Conservation (phyloP, 1,284 basidiomycete species). For the Chalciporus sp. region DNA sequence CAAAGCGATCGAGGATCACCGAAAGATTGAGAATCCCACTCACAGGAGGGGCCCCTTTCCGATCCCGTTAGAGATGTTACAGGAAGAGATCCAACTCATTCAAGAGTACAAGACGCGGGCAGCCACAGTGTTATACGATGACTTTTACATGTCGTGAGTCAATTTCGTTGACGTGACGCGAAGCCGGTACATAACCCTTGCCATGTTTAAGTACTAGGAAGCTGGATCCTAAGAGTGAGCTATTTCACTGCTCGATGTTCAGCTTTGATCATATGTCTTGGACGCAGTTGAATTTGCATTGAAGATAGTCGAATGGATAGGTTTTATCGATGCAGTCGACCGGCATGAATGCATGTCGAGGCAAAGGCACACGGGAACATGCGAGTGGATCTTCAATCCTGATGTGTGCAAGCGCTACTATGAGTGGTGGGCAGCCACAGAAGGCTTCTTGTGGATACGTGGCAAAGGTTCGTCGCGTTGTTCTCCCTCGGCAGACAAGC, state of each 20-base stretch:
- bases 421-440: constrained; percentile 22
- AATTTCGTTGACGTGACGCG: background rate
- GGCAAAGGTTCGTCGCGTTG: constrained; percentile 19
- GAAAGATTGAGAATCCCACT: constrained; percentile 9
- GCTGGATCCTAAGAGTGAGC: constrained; percentile 29
- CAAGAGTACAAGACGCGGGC: constrained; percentile 21
- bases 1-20: constrained; percentile 26
- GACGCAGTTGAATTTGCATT: constrained; percentile 24
- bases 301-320: constrained; percentile 27
- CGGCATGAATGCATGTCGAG: constrained; percentile 30
- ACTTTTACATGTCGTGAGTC: constrained; percentile 28
- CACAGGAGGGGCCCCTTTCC: constrained; percentile 24
- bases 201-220: constrained; percentile 17
- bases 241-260: background rate
- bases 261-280: constrained; percentile 7
- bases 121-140: constrained; percentile 19
- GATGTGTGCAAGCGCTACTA: constrained; percentile 25
- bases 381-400: constrained; percentile 25
- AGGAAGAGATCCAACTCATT: constrained; percentile 27
- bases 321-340: constrained; percentile 27
- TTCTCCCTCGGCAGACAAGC: background rate
- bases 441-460: constrained; percentile 31
- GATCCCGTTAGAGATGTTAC: constrained; percentile 23
- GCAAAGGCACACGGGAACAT: constrained; percentile 27
- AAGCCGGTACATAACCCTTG: background rate